Percentiles rank a stretch among this genome's conserved stretches.
phyloP scores from a whole-genome alignment of 176 grass and related monocot genomes.

The Hordeum marinum region DNA sequence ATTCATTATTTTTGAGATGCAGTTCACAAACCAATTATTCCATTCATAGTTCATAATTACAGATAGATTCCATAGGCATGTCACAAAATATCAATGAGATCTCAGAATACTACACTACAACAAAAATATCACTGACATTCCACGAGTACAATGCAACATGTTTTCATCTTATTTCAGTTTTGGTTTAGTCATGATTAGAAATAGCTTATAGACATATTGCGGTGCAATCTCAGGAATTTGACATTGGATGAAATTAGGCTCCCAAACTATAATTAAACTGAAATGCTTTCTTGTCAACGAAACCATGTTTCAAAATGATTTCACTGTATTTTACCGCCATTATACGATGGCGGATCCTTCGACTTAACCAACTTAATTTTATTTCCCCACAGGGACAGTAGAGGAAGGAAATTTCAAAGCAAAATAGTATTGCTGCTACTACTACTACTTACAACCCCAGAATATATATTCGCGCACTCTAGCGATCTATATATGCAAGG shows the following conservation, averaged over 20 bases:
- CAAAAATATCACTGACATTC: background rate
- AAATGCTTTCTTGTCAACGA: no score
- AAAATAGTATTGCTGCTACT: no score
- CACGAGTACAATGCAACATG: background rate
- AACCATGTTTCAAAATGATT: no score
- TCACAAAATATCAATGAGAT: background rate
- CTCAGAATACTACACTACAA: no score
- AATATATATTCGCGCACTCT: background rate
- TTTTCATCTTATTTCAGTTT: background rate
- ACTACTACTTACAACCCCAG: background rate
- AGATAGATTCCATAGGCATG: background rate
- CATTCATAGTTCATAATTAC: background rate
- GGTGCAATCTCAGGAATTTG: background rate
- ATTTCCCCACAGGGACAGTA: no score
- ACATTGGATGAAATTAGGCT: background rate
- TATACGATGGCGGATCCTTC: no score
- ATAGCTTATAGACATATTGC: background rate
- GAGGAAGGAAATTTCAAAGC: no score
- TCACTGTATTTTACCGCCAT: no score
- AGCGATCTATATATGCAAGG: background rate
- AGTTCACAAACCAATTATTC: background rate
- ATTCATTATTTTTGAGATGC: background rate
- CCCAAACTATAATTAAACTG: no score
- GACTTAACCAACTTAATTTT: no score
- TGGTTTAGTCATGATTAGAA: background rate